Base-by-base conservation (phyloP, 805 yeast species). In the Starmerella khaoyaiensis region DNA sequence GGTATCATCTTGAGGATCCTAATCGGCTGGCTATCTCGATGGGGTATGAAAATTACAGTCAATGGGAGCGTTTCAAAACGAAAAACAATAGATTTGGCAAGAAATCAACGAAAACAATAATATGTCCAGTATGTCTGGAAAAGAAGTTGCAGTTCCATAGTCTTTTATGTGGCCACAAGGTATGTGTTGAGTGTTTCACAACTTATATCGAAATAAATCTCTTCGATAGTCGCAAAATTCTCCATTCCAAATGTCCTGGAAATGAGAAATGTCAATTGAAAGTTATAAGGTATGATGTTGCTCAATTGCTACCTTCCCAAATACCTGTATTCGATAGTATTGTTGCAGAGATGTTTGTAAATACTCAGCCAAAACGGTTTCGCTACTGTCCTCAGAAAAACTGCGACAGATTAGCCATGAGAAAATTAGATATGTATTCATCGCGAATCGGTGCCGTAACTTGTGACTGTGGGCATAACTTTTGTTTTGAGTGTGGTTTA, bases 401-500 rank as follows among this genome's bases (percentile, higher is more conserved):
- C 18, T 51, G 55, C 37, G 37, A 20, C 9, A 32, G n/a, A n/a
- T n/a, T n/a, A n/a, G n/a, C n/a, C n/a, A n/a, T 67, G 29, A 60
- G 67, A 31, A 18, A 66, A 82, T 23, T 68, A 66, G 42, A 52
- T 66, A 25, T 45, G n/a, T n/a, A n/a, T n/a, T n/a, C n/a, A n/a
- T n/a, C n/a, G n/a, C n/a, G n/a, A 5, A 14, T 48, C 11, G 41
- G 45, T 44, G 27, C 49, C 44, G 95, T 82, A 2, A 58, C 63
- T 20, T 90, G 98, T 55, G 52, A 59, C 2, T 62, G 69, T 33
- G 67, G 67, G 3, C 86, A 84, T 50, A 68, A 68, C 40, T 87
- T 86, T 53, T 90, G 98, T 53, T 77, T 76, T 47, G 61, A 65
- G 19, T 90, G 98, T 21, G 48, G 48, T 53, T 68, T 69, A 17